phyloP scores from a whole-genome alignment of 306 rosid species.

The Trifolium subterraneum region DNA sequence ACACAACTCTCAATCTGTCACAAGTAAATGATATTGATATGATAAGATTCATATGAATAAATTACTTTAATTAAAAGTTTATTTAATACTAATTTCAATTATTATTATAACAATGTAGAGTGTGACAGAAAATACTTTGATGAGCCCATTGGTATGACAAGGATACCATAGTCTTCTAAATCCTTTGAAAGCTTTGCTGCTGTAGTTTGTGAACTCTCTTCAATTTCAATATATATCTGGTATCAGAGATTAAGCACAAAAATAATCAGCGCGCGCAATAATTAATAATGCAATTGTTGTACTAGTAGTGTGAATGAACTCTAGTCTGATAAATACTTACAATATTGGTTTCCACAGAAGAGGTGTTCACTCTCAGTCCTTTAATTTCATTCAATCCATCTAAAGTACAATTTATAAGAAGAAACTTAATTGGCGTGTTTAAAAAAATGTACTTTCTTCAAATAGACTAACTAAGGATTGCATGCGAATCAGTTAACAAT shows the following conservation, averaged over 20 bases:
- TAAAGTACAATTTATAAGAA: slow-evolving; percentile 28
- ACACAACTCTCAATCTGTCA: slow-evolving; percentile 75
- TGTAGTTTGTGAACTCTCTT: slow-evolving; percentile 56
- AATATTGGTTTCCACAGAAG: slow-evolving; percentile 76
- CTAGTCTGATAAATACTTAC: slow-evolving; percentile 52
- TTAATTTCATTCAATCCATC: slow-evolving; percentile 67
- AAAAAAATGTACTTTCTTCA: neutral
- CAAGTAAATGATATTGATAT: neutral
- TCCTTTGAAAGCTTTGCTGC: slow-evolving; percentile 59
- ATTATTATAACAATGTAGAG: neutral
- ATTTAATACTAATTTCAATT: slow-evolving; percentile 1
- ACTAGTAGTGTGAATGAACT: neutral
- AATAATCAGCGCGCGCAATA: neutral
- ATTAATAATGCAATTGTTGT: slow-evolving; percentile 10
- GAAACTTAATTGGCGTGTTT: neutral
- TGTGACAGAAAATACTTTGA: slow-evolving; percentile 58
- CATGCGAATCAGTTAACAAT: neutral
- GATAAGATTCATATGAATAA: neutral
- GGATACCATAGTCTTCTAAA: slow-evolving; percentile 65
- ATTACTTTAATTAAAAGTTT: neutral
- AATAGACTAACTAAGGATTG: neutral
- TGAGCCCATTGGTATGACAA: slow-evolving; percentile 51
- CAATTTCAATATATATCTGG: slow-evolving; percentile 67
- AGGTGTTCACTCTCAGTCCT: slow-evolving; percentile 60
- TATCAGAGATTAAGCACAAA: slow-evolving; percentile 6